phyloP scores from a whole-genome alignment of 148 eudicot species.

The Mesembryanthemum crystallinum region DNA sequence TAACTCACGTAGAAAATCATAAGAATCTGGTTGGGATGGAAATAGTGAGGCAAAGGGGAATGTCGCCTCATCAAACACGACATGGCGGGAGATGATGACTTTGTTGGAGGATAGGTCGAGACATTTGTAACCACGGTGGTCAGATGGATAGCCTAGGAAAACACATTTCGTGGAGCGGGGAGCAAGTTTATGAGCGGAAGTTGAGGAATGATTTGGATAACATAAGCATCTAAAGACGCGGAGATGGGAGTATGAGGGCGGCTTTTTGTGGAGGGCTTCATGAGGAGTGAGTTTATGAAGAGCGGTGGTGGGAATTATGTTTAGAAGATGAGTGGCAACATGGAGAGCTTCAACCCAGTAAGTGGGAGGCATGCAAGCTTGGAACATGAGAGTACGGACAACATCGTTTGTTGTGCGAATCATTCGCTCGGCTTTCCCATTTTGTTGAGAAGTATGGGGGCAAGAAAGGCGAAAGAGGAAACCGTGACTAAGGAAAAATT shows the following conservation, averaged over 20 bases:
- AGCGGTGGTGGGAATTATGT: neutral
- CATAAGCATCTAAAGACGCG: neutral
- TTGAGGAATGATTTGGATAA: constrained; percentile 1
- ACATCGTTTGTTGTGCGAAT: neutral
- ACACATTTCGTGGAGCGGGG: neutral
- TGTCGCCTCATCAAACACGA: neutral
- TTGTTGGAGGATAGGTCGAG: neutral
- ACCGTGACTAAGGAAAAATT: neutral
- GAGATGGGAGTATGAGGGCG: neutral
- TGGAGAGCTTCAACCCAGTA: constrained; percentile 9
- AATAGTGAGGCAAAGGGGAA: neutral
- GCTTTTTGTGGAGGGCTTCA: neutral
- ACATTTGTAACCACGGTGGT: neutral
- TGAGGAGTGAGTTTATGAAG: neutral
- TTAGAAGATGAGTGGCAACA: neutral
- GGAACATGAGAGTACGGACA: neutral
- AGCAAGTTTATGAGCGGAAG: neutral
- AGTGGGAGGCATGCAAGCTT: neutral
- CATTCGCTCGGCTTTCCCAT: constrained; percentile 12
- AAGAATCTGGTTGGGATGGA: no score
- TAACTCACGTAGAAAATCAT: neutral
- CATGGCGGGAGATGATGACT: neutral
- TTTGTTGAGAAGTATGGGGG: constrained; percentile 10
- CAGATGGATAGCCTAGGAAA: neutral
- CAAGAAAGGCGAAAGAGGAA: neutral